These are phyloP conservation scores for Rhizoclosmatium globosum DNA, from an alignment of 192 early-diverging fungal species.

Conservation along the genomic window DNA sequence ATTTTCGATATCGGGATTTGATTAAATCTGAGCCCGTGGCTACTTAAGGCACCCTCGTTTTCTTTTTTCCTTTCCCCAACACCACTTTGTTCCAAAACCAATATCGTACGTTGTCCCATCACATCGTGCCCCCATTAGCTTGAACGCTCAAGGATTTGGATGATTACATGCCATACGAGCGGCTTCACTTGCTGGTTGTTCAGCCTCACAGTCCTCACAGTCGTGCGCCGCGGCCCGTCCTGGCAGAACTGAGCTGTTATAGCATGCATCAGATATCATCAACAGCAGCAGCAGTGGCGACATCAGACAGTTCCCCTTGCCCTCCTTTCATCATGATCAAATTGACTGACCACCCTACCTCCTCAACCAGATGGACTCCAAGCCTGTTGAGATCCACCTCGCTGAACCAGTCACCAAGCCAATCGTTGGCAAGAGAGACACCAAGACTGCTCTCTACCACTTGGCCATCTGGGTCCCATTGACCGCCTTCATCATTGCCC, in stretches of 20 bases:
- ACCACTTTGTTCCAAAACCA: too few species aligned
- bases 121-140: too few species aligned
- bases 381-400: background rate
- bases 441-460: conserved; percentile 41
- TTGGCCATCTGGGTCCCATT: conserved; percentile 60
- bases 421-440: conserved; percentile 49
- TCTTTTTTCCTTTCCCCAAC: too few species aligned
- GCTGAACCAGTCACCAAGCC: conserved; percentile 36
- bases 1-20: too few species aligned
- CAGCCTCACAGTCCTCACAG: background rate
- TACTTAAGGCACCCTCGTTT: too few species aligned
- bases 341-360: too few species aligned
- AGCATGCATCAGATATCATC: background rate
- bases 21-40: too few species aligned
- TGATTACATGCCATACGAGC: too few species aligned
- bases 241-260: background rate
- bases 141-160: too few species aligned
- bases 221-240: background rate
- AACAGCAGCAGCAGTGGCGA: background rate
- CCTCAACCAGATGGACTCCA: background rate
- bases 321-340: background rate
- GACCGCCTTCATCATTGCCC: conserved; percentile 71
- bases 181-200: too few species aligned
- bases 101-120: too few species aligned
- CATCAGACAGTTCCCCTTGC: background rate